Evolutionary conservation across 306 rosid genomes (phyloP), one percentile per base, ranked within the genome.

Genomic region (Benincasa hispida): DNA sequence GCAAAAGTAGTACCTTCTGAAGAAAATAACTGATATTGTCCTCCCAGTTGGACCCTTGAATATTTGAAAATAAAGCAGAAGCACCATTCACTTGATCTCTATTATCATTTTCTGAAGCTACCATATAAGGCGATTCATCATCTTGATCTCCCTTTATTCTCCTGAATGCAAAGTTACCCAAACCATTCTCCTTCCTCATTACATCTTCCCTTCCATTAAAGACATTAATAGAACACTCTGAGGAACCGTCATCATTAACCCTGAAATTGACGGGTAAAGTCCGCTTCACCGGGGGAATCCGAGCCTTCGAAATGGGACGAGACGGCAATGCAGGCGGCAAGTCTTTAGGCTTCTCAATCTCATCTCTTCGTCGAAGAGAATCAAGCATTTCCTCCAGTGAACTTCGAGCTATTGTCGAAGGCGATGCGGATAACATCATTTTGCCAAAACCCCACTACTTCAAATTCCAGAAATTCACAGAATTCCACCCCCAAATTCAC

Each of bases 361-460:
- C 97, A 51, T 89, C 97, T 67, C 84, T 87, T 78, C 86, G 87
- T 74, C 93, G 92, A 51, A 95, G 95, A 24, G 98, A 89, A 62
- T 92, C 99, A 50, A 95, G 87, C 99, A 95, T 95, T 84, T 90
- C 98, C 81, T 95, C 99, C 35, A 95, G 82, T 50, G 99, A 95
- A 82, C 99, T 95, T 83, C 93, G 89, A 67, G 86, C 84, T 62
- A 87, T 60, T 76, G 89, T 30, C 79, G 91, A 77, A 54, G 89
- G 86, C 41, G 98, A 81, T 63, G 89, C 69, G 19, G 97, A 84
- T 57, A 87, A 82, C 93, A 92, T 89, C 95, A 88, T 90, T 22
- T 65, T 72, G 55, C 62, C 75, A 39, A 50, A 34, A 81, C 27
- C 69, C 74, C 59, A 47, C 78, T 70, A 67, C 76, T 24, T 3